Evolutionary conservation across 805 yeast species (phyloP), one percentile per base, ranked within the genome.

Genomic region (Barnettozyma californica): DNA sequence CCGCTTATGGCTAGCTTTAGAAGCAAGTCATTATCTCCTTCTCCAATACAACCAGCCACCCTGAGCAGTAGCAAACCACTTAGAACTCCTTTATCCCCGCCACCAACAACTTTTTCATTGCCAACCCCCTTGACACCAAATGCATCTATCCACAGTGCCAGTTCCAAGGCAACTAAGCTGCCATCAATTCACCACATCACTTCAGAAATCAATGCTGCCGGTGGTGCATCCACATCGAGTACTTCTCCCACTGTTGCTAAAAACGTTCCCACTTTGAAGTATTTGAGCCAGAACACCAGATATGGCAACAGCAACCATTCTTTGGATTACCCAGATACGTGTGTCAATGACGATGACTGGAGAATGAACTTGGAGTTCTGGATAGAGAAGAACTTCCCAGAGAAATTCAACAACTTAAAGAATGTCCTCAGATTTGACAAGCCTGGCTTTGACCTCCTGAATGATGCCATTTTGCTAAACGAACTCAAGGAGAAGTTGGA

Each of bases 301-400:
- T 49, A 52, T 25, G 57, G 59, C 21, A 37, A 39, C 13, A 43
- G 52, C 9, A 46, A 48, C 13, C 55, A 57, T 29, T 55, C 63
- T 1, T 36, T 56, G 31, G 56, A 59, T 19, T 61, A 59, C 44
- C 65, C 65, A 49, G 67, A 66, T 41, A 63, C 71, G 34, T 67
- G 68, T 36, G 56, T 66, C 41, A 69, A 68, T 50, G 73, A 73
- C 51, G 66, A 66, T 26, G 73, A 69, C 53, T 74, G 78, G 78
- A 67, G 77, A 54, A 65, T 67, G 42, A 66, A 68, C 52, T 61
- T 71, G 47, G 69, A 68, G 36, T 54, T 63, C n/a, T 68, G 72
- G 64, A 59, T 74, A 35, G 69, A 70, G 45, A 69, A 66, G 52
- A 70, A 69, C 48, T 69, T 71, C 55, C 68, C 68, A 21, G 67